phyloP scores from a whole-genome alignment of 345 rosid species.

The Rhodamnia argentea region DNA sequence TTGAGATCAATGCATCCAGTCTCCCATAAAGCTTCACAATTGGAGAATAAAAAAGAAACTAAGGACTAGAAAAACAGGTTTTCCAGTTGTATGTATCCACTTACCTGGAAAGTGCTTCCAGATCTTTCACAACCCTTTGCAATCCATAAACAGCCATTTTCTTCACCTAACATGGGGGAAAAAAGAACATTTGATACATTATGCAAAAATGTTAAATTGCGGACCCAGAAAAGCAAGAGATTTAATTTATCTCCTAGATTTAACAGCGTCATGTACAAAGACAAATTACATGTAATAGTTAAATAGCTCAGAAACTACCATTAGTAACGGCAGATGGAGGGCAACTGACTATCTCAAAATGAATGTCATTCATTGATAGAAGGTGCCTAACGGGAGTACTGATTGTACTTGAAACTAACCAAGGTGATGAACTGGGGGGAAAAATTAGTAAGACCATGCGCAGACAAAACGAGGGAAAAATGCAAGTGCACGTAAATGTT shows the following conservation, averaged over 20 bases:
- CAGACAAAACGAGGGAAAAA: neutral
- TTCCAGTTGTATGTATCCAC: neutral
- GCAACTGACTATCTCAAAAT: neutral
- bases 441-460: neutral
- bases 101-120: neutral
- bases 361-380: neutral
- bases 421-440: neutral
- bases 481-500: neutral
- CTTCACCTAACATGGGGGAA: neutral
- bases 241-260: neutral
- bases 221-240: neutral
- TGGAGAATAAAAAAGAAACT: neutral
- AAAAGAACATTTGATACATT: neutral
- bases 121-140: neutral
- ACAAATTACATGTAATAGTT: neutral
- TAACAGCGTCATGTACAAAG: neutral
- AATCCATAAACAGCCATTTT: constrained; percentile 9
- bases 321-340: neutral
- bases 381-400: neutral
- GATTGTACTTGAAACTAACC: neutral
- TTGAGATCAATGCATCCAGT: neutral
- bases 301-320: neutral
- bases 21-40: neutral
- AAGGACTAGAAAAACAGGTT: neutral
- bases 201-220: neutral